Evolutionary conservation across 2,329 filamentous ascomycete genomes (phyloP).

Genomic region (Nemania serpens): DNA sequence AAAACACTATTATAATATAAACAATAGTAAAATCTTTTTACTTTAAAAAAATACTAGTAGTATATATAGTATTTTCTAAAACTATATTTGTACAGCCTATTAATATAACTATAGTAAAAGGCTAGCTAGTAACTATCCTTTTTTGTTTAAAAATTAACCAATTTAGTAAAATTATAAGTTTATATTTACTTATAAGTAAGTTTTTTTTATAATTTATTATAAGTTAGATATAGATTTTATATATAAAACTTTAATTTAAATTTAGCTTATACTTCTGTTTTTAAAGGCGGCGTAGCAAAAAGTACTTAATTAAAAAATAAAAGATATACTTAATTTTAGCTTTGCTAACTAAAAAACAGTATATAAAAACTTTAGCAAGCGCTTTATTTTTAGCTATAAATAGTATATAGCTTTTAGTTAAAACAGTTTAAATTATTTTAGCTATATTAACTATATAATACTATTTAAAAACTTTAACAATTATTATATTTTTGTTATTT

Average conservation of each 20-base stretch:
- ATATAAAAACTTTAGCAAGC: not conserved
- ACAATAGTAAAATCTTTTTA: not conserved
- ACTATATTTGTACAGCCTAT: not conserved
- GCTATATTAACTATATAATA: not conserved
- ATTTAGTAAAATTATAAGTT: not conserved
- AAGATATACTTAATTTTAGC: not conserved
- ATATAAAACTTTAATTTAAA: not conserved
- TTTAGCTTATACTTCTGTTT: not conserved
- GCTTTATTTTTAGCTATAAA: not conserved
- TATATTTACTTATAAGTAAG: not conserved
- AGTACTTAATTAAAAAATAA: not conserved
- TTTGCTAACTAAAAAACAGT: not conserved
- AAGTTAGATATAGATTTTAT: not conserved
- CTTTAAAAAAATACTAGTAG: not conserved
- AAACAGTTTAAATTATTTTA: not conserved
- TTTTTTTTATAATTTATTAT: not conserved
- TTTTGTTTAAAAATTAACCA: not conserved
- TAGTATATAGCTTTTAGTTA: not conserved
- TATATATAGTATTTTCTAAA: not conserved
- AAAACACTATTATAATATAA: not conserved
- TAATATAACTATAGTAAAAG: not conserved
- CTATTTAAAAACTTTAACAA: not conserved
- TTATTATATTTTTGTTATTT: not conserved
- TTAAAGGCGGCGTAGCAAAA: not conserved
- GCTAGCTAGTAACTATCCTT: not conserved